A percentile compares a stretch with the other conserved stretches of the same genome.
These are phyloP conservation scores for Starmerella asiatica DNA, from an alignment of 805 yeast species.

Conservation along the genomic window DNA sequence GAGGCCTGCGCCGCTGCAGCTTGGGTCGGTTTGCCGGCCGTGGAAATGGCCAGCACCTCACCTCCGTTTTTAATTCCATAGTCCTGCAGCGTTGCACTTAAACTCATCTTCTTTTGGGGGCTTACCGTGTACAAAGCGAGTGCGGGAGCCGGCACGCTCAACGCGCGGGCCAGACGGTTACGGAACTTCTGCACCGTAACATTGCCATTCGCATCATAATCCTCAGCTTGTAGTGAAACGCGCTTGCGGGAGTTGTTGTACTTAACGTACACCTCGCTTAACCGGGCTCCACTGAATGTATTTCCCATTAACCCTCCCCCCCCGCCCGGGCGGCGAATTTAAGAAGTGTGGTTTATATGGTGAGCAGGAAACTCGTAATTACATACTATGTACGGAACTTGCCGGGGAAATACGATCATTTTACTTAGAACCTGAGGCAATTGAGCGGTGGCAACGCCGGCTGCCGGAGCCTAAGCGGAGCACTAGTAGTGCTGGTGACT, in stretches of 20 bases:
- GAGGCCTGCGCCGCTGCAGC: constrained; percentile 3
- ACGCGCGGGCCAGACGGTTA: constrained; percentile 40
- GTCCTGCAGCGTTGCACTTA: constrained; percentile 13
- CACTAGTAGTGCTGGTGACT: too few species aligned
- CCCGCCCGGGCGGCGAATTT: too few species aligned
- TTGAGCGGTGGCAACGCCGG: too few species aligned
- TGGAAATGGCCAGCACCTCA: constrained; percentile 19
- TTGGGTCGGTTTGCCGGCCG: not conserved
- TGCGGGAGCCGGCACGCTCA: constrained; percentile 32
- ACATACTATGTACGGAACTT: too few species aligned
- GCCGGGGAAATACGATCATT: too few species aligned
- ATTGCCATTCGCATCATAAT: constrained; percentile 37
- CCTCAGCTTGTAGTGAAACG: constrained; percentile 20
- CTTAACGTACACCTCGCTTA: constrained; percentile 17
- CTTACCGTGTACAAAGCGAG: constrained; percentile 14
- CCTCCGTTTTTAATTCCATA: constrained; percentile 18
- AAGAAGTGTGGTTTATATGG: too few species aligned
- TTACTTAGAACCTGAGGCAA: too few species aligned
- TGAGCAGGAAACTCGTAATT: too few species aligned
- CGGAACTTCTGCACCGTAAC: constrained; percentile 53
- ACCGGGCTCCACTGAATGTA: not conserved
- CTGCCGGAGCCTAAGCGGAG: too few species aligned
- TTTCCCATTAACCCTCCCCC: not conserved
- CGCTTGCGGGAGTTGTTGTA: constrained; percentile 17
- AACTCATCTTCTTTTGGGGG: constrained; percentile 17